These are phyloP conservation scores for Pythium coloratum DNA, from an alignment of 352 stramenopile genomes.

Conservation along the genomic window DNA sequence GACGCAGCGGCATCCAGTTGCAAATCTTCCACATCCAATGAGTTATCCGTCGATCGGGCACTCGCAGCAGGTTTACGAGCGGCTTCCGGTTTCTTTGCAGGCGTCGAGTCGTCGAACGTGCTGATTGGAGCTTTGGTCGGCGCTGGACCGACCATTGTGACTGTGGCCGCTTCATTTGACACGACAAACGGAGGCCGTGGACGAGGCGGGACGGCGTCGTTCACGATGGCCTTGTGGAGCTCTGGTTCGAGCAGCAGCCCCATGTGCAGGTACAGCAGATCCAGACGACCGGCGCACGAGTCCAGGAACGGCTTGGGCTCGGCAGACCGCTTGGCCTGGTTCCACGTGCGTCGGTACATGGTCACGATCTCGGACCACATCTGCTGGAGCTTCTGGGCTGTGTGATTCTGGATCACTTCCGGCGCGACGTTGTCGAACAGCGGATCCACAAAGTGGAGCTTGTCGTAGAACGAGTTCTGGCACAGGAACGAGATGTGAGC, in stretches of 20 bases:
- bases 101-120: background rate
- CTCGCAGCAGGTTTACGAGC: background rate
- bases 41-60: background rate
- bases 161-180: background rate
- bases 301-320: constrained; percentile 48
- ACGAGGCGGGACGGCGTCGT: constrained; percentile 14
- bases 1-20: background rate
- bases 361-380: constrained; percentile 63
- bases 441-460: constrained; percentile 61
- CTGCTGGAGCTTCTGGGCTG: constrained; percentile 48
- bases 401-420: constrained; percentile 45
- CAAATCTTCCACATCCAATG: too few relatives aligned
- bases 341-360: constrained; percentile 52
- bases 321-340: constrained; percentile 18
- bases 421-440: constrained; percentile 59
- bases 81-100: background rate
- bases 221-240: constrained; percentile 49
- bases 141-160: background rate
- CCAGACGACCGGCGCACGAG: constrained; percentile 51
- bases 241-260: constrained; percentile 52
- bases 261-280: constrained; percentile 74
- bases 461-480: constrained; percentile 46
- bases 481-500: constrained; percentile 57
- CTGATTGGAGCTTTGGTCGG: background rate
- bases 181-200: background rate